Percentiles rank a stretch among this genome's conserved stretches.
Evolutionary conservation across 1,139 yeast genomes (phyloP).

Genomic region (Geotrichum citri-aurantii): DNA sequence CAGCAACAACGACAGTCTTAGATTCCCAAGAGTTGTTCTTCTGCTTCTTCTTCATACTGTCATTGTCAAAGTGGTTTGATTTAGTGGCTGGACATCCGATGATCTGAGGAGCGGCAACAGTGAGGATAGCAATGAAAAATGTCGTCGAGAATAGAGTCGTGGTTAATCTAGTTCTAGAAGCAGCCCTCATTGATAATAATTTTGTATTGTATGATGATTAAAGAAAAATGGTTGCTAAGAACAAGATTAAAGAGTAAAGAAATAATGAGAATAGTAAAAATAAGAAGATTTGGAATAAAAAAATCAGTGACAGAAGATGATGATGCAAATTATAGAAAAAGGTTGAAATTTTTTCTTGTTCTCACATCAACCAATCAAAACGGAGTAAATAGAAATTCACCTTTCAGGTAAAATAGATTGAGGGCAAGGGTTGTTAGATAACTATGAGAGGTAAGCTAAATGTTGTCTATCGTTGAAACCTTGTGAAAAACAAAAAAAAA

Average conservation of each 20-base stretch:
- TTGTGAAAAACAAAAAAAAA: too few relatives aligned
- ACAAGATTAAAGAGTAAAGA: not conserved
- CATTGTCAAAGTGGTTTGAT: slow-evolving; percentile 30
- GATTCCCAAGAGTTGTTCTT: not conserved
- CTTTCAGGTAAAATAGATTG: not conserved
- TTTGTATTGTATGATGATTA: slow-evolving; percentile 29
- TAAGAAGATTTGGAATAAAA: not conserved
- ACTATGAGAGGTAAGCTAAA: not conserved
- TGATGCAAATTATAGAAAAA: not conserved
- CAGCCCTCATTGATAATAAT: slow-evolving; percentile 42
- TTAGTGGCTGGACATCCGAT: slow-evolving; percentile 70
- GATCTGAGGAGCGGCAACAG: slow-evolving; percentile 64
- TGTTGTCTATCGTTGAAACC: too few relatives aligned
- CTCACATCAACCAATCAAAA: not conserved
- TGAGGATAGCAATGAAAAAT: slow-evolving; percentile 60
- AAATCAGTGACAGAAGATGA: not conserved
- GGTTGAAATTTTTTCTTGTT: not conserved
- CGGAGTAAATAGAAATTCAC: not conserved
- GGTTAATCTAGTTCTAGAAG: slow-evolving; percentile 52
- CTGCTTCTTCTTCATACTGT: slow-evolving; percentile 10
- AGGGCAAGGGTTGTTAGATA: not conserved
- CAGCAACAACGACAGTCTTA: not conserved
- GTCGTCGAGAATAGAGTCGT: slow-evolving; percentile 71
- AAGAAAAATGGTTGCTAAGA: not conserved
- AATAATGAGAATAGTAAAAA: not conserved